phyloP scores from a whole-genome alignment of 495 filamentous ascomycete species.

The Penicillium subrubescens region DNA sequence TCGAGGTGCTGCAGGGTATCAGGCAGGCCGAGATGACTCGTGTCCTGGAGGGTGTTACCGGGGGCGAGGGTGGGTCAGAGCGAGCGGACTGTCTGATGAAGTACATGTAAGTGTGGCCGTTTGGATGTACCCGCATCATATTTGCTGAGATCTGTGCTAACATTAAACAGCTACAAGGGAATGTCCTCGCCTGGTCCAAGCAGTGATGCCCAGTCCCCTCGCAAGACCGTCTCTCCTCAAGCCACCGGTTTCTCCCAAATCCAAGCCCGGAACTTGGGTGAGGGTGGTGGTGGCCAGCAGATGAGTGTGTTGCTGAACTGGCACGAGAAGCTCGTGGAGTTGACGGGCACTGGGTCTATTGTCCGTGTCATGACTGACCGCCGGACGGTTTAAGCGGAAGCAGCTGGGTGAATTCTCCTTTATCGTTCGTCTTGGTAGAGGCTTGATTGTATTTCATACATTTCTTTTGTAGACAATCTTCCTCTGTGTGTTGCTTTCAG shows the following conservation, averaged over 20 bases:
- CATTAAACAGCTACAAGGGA: slow-evolving; percentile 69
- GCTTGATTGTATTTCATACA: slow-evolving; percentile 32
- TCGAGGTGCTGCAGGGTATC: slow-evolving; percentile 87
- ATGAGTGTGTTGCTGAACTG: slow-evolving; percentile 94
- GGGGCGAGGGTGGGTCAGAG: slow-evolving; percentile 70
- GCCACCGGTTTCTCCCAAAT: slow-evolving; percentile 84
- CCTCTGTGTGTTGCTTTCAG: slow-evolving; percentile 24
- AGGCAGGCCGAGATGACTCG: slow-evolving; percentile 88
- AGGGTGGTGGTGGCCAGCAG: slow-evolving; percentile 77
- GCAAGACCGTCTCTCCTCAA: slow-evolving; percentile 70
- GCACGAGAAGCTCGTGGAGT: slow-evolving; percentile 94
- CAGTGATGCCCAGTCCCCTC: slow-evolving; percentile 39
- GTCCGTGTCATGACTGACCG: slow-evolving; percentile 90
- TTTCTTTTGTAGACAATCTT: slow-evolving; percentile 21
- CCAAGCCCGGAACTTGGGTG: slow-evolving; percentile 64
- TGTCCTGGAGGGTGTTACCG: slow-evolving; percentile 75
- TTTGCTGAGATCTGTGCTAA: slow-evolving; percentile 12
- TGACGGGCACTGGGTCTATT: slow-evolving; percentile 84
- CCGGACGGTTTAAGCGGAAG: slow-evolving; percentile 68
- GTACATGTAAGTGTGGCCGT: slow-evolving; percentile 45
- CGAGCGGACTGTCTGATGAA: slow-evolving; percentile 56
- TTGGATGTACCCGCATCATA: background rate
- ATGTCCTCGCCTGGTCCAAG: slow-evolving; percentile 60
- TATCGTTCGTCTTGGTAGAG: slow-evolving; percentile 29
- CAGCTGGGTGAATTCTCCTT: slow-evolving; percentile 14